phyloP scores from a whole-genome alignment of 106 monocot species.

The Narthecium ossifragum region DNA sequence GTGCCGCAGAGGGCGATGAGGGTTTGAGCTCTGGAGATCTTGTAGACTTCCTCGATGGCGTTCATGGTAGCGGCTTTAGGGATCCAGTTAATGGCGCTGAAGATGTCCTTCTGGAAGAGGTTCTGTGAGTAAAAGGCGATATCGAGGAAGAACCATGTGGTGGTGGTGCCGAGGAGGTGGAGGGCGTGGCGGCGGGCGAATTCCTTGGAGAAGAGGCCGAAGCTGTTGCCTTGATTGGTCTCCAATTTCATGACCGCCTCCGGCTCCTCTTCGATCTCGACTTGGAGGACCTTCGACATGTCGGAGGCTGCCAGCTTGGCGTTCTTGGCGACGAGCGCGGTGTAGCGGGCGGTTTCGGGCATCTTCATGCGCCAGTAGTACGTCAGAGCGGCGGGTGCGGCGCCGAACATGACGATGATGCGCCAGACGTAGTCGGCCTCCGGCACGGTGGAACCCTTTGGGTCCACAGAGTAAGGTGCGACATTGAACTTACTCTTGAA shows the following conservation, averaged over 20 bases:
- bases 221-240: not conserved
- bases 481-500: conserved; percentile 6
- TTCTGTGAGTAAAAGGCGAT: conserved; percentile 1
- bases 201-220: not conserved
- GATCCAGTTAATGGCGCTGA: not conserved
- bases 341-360: conserved; percentile 24
- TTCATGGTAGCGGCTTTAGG: not conserved
- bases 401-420: conserved; percentile 16
- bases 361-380: conserved; percentile 23
- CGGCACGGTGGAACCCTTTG: not conserved
- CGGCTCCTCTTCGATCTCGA: not conserved
- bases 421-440: conserved; percentile 18
- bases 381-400: conserved; percentile 9
- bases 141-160: not conserved
- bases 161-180: no score
- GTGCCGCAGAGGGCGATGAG: conserved; percentile 19
- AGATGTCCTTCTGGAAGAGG: conserved; percentile 16
- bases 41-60: not conserved
- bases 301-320: conserved; percentile 8
- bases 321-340: conserved; percentile 11
- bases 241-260: not conserved
- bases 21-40: conserved; percentile 2
- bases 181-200: not conserved
- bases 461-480: not conserved
- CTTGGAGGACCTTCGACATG: conserved; percentile 12